Evolutionary conservation across 106 monocot species (phyloP).

Genomic region (Allium fistulosum): DNA sequence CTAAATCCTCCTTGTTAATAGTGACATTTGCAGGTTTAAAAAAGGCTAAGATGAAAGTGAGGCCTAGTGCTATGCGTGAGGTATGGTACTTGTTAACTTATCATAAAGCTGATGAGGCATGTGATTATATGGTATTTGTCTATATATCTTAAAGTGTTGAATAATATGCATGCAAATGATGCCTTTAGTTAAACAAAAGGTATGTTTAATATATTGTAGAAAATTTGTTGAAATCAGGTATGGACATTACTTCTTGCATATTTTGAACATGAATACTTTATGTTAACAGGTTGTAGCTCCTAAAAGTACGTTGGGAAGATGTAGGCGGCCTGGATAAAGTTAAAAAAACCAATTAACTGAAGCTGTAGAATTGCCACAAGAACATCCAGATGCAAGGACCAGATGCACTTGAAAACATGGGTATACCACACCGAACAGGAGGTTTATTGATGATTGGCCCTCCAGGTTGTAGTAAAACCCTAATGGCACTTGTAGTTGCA

Average conservation of each 20-base stretch:
- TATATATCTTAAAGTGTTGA: too few species aligned
- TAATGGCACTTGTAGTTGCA: constrained; percentile 96
- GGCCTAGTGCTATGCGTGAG: constrained; percentile 98
- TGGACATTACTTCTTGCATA: too few species aligned
- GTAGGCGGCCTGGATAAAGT: constrained; percentile 69
- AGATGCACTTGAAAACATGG: constrained; percentile 59
- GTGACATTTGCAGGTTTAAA: constrained; percentile 65
- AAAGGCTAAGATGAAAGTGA: constrained; percentile 84
- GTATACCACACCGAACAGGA: constrained; percentile 47
- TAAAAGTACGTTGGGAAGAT: constrained; percentile 82
- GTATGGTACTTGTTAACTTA: constrained; percentile 17
- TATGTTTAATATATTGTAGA: too few species aligned
- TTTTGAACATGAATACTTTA: too few species aligned
- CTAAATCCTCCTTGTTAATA: constrained; percentile 24
- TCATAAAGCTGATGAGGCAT: too few species aligned
- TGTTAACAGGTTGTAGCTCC: constrained; percentile 47
- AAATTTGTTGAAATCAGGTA: too few species aligned
- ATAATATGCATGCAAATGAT: too few species aligned
- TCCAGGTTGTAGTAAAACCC: constrained; percentile 90
- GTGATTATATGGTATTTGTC: too few species aligned
- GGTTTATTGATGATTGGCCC: constrained; percentile 94
- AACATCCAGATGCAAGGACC: constrained; percentile 42
- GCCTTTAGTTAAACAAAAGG: too few species aligned
- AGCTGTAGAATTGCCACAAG: constrained; percentile 76
- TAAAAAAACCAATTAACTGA: constrained; percentile 72